Evolutionary conservation across 2,329 filamentous ascomycete species (phyloP).

Genomic region (Fusarium nodosum): DNA sequence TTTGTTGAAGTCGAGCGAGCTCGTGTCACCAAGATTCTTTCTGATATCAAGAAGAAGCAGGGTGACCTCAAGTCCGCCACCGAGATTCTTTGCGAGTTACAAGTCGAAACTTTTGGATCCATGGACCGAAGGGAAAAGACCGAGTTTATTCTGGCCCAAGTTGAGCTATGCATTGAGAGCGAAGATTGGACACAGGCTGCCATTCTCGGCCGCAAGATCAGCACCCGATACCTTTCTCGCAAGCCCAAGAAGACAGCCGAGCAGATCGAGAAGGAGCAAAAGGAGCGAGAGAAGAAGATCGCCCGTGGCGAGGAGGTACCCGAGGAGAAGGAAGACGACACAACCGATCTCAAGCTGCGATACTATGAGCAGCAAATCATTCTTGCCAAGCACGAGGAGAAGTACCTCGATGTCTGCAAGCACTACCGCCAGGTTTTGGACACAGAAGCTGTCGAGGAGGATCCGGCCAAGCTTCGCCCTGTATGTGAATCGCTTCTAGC

Average conservation of each 20-base stretch:
- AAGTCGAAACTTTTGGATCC: constrained; percentile 98
- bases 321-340: constrained; percentile 85
- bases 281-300: constrained; percentile 88
- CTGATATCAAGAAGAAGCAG: constrained; percentile 96
- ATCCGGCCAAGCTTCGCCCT: constrained; percentile 85
- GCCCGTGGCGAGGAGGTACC: constrained; percentile 84
- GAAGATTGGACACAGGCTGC: constrained; percentile 96
- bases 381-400: constrained; percentile 95
- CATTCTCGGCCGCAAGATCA: constrained; percentile 96
- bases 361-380: constrained; percentile 99
- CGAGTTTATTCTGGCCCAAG: constrained; percentile 97
- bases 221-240: constrained; percentile 89
- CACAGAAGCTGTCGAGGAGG: constrained; percentile 93
- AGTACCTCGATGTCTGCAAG: constrained; percentile 98
- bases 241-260: constrained; percentile 92
- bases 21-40: constrained; percentile 93
- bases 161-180: constrained; percentile 93
- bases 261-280: constrained; percentile 90
- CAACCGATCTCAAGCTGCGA: constrained; percentile 93
- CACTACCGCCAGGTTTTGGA: constrained; percentile 97
- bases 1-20: constrained; percentile 99
- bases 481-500: constrained; percentile 65
- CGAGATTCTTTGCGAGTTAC: constrained; percentile 95
- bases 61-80: constrained; percentile 91
- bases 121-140: constrained; percentile 99